Conservation (phyloP, 768 basidiomycete species). For the Leccinum olivaceopallidum region DNA sequence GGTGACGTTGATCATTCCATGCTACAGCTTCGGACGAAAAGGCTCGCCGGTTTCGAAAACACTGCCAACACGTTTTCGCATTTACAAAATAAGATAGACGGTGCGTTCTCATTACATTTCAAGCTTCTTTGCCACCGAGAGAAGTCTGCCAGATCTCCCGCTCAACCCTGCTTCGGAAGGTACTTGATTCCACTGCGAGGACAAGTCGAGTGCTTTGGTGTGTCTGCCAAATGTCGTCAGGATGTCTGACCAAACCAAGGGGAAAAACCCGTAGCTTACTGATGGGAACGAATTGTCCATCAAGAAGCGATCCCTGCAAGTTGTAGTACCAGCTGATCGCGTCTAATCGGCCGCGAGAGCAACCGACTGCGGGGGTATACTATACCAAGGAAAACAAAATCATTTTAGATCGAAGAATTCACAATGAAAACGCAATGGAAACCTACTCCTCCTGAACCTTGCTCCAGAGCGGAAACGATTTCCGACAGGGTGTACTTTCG, state of each 20-base stretch:
- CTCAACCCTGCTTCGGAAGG: conserved; percentile 44
- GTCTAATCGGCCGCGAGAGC: conserved; percentile 39
- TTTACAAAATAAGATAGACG: not conserved
- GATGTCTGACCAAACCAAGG: not conserved
- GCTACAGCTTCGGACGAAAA: too few species aligned
- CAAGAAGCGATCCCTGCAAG: conserved; percentile 60
- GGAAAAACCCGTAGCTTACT: conserved; percentile 35
- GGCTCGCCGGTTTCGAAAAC: too few species aligned
- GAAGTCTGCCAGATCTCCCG: not conserved
- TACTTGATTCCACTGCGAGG: conserved; percentile 59
- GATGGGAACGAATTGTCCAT: conserved; percentile 63
- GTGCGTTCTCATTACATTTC: not conserved
- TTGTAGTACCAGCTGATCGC: conserved; percentile 64
- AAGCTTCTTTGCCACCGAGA: not conserved
- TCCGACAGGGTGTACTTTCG: conserved; percentile 57
- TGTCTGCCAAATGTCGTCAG: conserved; percentile 39
- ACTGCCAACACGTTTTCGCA: not conserved
- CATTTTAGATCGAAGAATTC: not conserved
- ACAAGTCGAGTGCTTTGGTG: conserved; percentile 55
- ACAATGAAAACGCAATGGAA: not conserved
- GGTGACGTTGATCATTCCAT: too few species aligned
- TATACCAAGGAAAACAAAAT: conserved; percentile 14
- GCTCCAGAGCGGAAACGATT: conserved; percentile 53
- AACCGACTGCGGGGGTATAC: conserved; percentile 53
- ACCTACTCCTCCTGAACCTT: conserved; percentile 48